Base-by-base conservation (phyloP, 371 early-diverging fungal species). In the Massospora cicadina region DNA sequence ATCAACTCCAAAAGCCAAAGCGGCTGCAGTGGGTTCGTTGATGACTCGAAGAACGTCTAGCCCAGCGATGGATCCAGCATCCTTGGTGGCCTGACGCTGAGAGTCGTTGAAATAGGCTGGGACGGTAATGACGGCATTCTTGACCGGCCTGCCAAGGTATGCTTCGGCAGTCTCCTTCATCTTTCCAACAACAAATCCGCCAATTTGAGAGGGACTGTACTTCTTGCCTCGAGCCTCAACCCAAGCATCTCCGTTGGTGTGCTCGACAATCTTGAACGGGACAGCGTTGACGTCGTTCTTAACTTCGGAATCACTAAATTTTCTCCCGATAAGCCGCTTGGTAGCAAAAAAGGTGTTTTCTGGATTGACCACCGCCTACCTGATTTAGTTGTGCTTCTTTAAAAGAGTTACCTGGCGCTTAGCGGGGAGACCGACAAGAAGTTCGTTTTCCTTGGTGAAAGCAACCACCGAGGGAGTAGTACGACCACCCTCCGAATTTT, bases 1-100 rank as follows among this genome's bases (percentile, higher is more conserved):
- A 76, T 97, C 98, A 12, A 97, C 77, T 66, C 99, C 99, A 74
- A 96, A 99, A 54, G 99, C 97, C 63, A 97, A 77, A 55, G 99
- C 99, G 62, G 97, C 97, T 21, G 99, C 99, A 0, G 98, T 98
- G 54, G 99, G 99, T 72, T 99, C 99, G 79, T 98, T 99, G 74
- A 98, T 95, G 57, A 99, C 93, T 72, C 99, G 88, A 62, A 96
- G 76, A 17, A 98, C 97, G 65, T 97, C 87, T 61, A 99, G 76
- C 61, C 98, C 98, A 28, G 99, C 90, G 73, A 98, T 93, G 28
- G 81, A 81, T 61, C 95, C 99, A 32, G 99, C 98, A 72, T 94
- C 94, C 82, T 98, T 98, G 70, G 99, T 98, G 5, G 98, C 99
- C 74, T 98, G 96, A 70, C 99, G 88, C 76, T 99, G 99, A 31